Conservation (phyloP, 208 protist genomes). For the Crithidia fasciculata region DNA sequence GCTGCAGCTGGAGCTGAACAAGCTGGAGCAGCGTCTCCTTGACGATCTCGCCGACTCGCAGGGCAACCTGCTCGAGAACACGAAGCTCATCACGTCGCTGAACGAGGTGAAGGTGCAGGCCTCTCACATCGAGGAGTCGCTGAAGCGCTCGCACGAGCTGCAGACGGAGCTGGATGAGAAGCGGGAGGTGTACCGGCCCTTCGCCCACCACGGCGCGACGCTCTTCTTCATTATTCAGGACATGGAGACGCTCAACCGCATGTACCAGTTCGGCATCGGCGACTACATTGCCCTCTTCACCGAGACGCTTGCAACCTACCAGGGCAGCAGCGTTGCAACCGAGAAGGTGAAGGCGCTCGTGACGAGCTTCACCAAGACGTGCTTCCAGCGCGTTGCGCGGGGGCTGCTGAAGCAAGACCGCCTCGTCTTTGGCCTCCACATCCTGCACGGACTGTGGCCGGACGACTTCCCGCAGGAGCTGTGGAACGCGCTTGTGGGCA, state of each 20-base stretch:
- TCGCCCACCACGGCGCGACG: constrained; percentile 83
- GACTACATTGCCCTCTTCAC: constrained; percentile 92
- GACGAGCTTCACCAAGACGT: constrained; percentile 62
- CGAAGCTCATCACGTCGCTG: constrained; percentile 89
- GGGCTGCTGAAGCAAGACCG: constrained; percentile 93
- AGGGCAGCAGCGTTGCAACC: constrained; percentile 32
- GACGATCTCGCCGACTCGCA: constrained; percentile 91
- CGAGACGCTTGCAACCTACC: constrained; percentile 56
- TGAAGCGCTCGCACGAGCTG: constrained; percentile 86
- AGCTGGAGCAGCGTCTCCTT: constrained; percentile 94
- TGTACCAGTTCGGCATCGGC: constrained; percentile 97
- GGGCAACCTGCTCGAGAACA: constrained; percentile 96
- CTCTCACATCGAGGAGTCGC: constrained; percentile 78
- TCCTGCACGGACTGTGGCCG: constrained; percentile 89
- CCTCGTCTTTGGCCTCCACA: constrained; percentile 94
- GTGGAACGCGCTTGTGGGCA: constrained; percentile 91
- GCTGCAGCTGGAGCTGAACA: constrained; percentile 94
- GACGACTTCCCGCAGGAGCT: constrained; percentile 73
- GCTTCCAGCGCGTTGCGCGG: constrained; percentile 72
- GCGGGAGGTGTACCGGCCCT: constrained; percentile 93
- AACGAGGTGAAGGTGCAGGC: constrained; percentile 95
- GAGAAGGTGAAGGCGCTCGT: constrained; percentile 69
- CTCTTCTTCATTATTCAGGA: constrained; percentile 96
- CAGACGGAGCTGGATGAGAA: constrained; percentile 94
- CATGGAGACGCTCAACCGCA: constrained; percentile 92